Base-by-base conservation (phyloP, 1,284 basidiomycete genomes). In the Anthracocystis panici-leucophaei region DNA sequence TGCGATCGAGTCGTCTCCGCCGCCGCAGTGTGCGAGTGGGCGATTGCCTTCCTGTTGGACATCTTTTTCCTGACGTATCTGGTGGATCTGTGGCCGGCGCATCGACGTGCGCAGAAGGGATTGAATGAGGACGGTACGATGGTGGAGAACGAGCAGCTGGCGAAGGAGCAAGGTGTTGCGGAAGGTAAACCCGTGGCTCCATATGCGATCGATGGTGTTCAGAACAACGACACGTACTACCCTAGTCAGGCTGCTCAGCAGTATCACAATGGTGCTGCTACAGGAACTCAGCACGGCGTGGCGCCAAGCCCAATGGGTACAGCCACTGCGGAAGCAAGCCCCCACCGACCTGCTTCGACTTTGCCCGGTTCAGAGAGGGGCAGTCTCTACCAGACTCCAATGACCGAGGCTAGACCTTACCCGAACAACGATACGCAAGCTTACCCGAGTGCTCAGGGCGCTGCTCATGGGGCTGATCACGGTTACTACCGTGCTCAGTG, bases 1-100 rank as follows among this genome's bases (percentile, higher is more conserved):
- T 88, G 88, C 79, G 84, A 88, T 71, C 60, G 70, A 1, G 77
- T 88, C 61, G 86, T 87, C 12, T 86, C 85, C 0, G 86, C 83
- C 0, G 87, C 87, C 0, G 88, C 87, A 0, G 85, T 86, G 0
- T 80, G 68, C 56, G 80, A 82, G 53, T 81, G 78, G 80, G 56
- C 72, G 2, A 67, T 77, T 14, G 77, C 85, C 2, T 87, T 88
- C 80, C 70, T 87, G 56, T 77, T 87, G 16, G 69, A 82, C 50
- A 86, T 88, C 58, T 86, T 84, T 79, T 79, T 86, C 68, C 50
- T 81, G 33, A 84, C 85, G n/a, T 79, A 86, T 58, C 61, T 81
- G 14, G 77, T 85, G 57, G 86, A 87, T 57, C 75, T 87, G 14
- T 78, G 66, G 66, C 79, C 79, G 8, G 76, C 77, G 1, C 70